These are phyloP conservation scores for Scytalidium sp. DNA, from an alignment of 2,329 filamentous ascomycete genomes.

Conservation along the genomic window DNA sequence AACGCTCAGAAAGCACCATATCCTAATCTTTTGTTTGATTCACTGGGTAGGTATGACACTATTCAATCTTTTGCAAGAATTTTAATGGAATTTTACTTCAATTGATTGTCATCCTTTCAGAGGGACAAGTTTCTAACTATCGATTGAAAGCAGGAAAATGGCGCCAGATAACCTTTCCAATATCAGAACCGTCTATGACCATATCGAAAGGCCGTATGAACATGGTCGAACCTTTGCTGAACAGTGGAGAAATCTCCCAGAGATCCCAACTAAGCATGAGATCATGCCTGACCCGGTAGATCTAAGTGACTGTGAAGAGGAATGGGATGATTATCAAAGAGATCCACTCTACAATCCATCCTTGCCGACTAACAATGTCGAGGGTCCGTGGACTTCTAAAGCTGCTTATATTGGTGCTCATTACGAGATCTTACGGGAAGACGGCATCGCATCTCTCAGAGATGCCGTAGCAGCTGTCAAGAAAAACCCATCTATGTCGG, in stretches of 20 bases:
- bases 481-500: slow-evolving; percentile 49
- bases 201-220: slow-evolving; percentile 10
- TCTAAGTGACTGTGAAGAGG: slow-evolving; percentile 7
- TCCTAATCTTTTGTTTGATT: too few species aligned
- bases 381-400: slow-evolving; percentile 56
- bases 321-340: slow-evolving; percentile 20
- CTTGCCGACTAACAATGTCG: slow-evolving; percentile 50
- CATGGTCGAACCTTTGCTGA: slow-evolving; percentile 1
- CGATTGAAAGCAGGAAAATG: too few species aligned
- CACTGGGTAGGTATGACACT: too few species aligned
- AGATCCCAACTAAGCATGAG: slow-evolving; percentile 53
- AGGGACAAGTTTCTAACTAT: too few species aligned
- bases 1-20: too few species aligned
- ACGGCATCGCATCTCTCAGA: slow-evolving; percentile 67
- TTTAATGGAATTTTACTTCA: too few species aligned
- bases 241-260: slow-evolving; percentile 40
- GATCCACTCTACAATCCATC: slow-evolving; percentile 11
- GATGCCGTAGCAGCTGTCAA: slow-evolving; percentile 59
- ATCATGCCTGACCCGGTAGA: slow-evolving; percentile 35
- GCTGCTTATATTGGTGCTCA: slow-evolving; percentile 69
- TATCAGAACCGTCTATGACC: slow-evolving; percentile 1
- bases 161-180: neutral
- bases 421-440: slow-evolving; percentile 73
- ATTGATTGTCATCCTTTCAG: too few species aligned
- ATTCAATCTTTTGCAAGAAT: too few species aligned